Conservation (phyloP, 2,329 filamentous ascomycete genomes). For the Colletotrichum scovillei region DNA sequence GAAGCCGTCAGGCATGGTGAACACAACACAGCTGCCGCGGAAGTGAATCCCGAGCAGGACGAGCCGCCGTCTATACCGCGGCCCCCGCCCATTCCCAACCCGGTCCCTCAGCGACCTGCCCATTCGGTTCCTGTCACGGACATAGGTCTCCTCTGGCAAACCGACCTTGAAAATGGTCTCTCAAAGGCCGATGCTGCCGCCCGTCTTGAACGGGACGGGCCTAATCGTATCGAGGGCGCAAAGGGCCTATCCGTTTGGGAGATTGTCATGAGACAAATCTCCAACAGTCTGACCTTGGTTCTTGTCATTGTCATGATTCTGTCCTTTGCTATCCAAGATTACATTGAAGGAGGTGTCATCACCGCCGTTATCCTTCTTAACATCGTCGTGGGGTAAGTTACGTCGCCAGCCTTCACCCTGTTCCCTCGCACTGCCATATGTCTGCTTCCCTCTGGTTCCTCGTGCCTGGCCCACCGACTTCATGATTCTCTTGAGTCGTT, state of each 20-base stretch:
- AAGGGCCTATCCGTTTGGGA: slow-evolving; percentile 79
- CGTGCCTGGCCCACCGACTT: not conserved
- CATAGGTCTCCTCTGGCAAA: slow-evolving; percentile 50
- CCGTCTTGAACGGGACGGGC: slow-evolving; percentile 74
- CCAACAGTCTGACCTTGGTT: slow-evolving; percentile 80
- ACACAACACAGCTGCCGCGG: slow-evolving; percentile 37
- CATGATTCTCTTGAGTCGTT: not conserved
- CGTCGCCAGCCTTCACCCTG: not conserved
- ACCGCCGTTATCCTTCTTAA: slow-evolving; percentile 74
- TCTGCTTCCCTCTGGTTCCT: not conserved
- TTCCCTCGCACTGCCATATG: not conserved
- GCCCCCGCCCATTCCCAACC: slow-evolving; percentile 33
- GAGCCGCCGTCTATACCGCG: slow-evolving; percentile 37
- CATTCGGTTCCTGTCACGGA: slow-evolving; percentile 41
- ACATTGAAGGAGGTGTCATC: slow-evolving; percentile 72
- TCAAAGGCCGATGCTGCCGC: slow-evolving; percentile 69
- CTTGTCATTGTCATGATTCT: slow-evolving; percentile 80
- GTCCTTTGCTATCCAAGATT: slow-evolving; percentile 74
- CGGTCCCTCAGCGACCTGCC: slow-evolving; percentile 36
- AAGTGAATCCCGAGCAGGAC: slow-evolving; percentile 38
- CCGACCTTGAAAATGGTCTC: slow-evolving; percentile 69
- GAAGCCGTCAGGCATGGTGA: slow-evolving; percentile 38
- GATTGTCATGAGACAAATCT: slow-evolving; percentile 81
- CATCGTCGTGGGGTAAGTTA: slow-evolving; percentile 71
- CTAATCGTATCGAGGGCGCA: slow-evolving; percentile 78